Evolutionary conservation across 2,329 filamentous ascomycete genomes (phyloP).

Genomic region (Ophiosphaerella narmari): DNA sequence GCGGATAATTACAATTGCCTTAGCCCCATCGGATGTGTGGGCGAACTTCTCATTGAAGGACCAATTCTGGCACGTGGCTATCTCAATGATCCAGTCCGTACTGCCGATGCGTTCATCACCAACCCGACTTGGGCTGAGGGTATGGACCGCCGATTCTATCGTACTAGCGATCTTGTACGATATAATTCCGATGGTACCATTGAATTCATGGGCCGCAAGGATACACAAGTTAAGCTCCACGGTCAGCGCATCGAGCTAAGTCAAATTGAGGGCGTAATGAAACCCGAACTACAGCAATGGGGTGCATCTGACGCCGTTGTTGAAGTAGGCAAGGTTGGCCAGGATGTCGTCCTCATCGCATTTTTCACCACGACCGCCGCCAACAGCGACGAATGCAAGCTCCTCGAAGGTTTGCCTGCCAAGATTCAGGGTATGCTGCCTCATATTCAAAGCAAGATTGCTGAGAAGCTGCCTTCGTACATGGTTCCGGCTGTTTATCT

Average conservation of each 20-base stretch:
- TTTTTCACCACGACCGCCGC: conserved; percentile 14
- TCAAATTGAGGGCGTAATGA: conserved; percentile 30
- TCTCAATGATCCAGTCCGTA: conserved; percentile 28
- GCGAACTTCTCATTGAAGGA: conserved; percentile 62
- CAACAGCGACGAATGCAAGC: conserved; percentile 5
- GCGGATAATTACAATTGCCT: conserved; percentile 5
- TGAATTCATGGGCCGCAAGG: conserved; percentile 18
- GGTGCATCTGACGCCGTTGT: conserved; percentile 11
- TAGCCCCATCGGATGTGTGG: conserved; percentile 17
- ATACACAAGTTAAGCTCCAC: conserved; percentile 37
- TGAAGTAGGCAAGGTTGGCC: conserved; percentile 16
- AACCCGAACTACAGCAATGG: conserved; percentile 8
- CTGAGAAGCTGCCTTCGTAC: conserved; percentile 36
- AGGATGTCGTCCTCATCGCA: conserved; percentile 16
- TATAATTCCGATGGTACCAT: conserved; percentile 11
- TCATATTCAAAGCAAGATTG: conserved; percentile 8
- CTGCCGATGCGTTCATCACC: conserved; percentile 37
- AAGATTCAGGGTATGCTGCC: conserved; percentile 6
- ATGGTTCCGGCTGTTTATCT: conserved; percentile 50
- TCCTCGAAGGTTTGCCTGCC: too few relatives aligned
- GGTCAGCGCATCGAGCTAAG: conserved; percentile 49
- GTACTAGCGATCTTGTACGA: conserved; percentile 1
- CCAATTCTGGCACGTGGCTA: conserved; percentile 46
- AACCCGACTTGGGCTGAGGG: conserved; percentile 10
- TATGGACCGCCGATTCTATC: conserved; percentile 8